phyloP scores from a whole-genome alignment of 2,329 filamentous ascomycete species.

The Scedosporium boydii region DNA sequence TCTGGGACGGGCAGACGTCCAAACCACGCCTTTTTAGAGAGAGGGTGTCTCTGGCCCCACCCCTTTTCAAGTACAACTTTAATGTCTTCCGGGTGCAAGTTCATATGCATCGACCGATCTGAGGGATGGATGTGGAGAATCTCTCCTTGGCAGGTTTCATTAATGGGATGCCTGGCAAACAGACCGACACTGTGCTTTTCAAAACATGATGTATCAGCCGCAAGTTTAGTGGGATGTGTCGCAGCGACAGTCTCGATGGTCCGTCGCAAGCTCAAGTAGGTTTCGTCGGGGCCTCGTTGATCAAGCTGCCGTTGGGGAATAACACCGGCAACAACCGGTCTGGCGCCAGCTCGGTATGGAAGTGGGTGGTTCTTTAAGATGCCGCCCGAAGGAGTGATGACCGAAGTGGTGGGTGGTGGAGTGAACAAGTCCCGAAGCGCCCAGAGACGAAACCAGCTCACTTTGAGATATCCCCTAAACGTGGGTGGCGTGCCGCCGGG shows the following conservation, averaged over 20 bases:
- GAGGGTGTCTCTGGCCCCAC: constrained; percentile 65
- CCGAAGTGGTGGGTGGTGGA: constrained; percentile 30
- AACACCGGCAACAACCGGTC: constrained; percentile 63
- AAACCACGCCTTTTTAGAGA: constrained; percentile 58
- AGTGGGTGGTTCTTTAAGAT: constrained; percentile 45
- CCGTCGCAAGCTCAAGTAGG: constrained; percentile 45
- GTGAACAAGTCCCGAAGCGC: constrained; percentile 63
- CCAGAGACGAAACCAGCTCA: constrained; percentile 65
- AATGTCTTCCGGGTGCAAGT: constrained; percentile 70
- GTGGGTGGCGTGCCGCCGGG: constrained; percentile 74
- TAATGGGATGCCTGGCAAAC: constrained; percentile 57
- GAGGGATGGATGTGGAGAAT: constrained; percentile 71
- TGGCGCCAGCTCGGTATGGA: constrained; percentile 50
- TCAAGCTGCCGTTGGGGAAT: constrained; percentile 73
- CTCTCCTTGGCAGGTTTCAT: constrained; percentile 68
- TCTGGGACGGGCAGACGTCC: constrained; percentile 56
- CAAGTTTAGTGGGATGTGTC: constrained; percentile 36
- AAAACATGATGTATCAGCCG: constrained; percentile 62
- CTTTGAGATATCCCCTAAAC: constrained; percentile 60
- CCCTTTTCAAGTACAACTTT: constrained; percentile 61
- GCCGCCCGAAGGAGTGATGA: constrained; percentile 42
- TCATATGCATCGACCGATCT: constrained; percentile 71
- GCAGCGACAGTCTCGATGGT: constrained; percentile 42
- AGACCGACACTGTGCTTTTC: constrained; percentile 75
- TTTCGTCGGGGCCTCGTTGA: constrained; percentile 46